Conservation (phyloP, 176 grass and related monocot species). For the Eleusine coracana region DNA sequence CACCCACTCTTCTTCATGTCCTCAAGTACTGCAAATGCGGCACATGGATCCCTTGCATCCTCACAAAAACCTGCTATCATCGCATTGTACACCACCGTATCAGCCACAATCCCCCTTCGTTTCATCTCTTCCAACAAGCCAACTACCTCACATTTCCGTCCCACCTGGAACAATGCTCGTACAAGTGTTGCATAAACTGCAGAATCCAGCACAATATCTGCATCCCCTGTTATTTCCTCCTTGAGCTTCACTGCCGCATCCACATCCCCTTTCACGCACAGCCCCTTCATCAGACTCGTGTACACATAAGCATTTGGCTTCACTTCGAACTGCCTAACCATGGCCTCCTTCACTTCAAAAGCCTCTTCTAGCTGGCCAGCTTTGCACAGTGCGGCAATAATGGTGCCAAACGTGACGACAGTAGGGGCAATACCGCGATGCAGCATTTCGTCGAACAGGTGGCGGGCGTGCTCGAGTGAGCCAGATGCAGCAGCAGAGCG, state of each 20-base stretch:
- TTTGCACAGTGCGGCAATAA: conserved; percentile 47
- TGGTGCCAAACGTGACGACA: conserved; percentile 55
- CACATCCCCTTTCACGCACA: conserved; percentile 51
- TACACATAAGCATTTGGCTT: conserved; percentile 57
- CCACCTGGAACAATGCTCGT: conserved; percentile 49
- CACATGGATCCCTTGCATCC: conserved; percentile 49
- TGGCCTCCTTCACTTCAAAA: conserved; percentile 52
- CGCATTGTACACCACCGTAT: conserved; percentile 58
- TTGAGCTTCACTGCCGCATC: conserved; percentile 56
- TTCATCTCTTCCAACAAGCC: conserved; percentile 74
- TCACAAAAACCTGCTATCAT: conserved; percentile 65
- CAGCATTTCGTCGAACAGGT: conserved; percentile 74
- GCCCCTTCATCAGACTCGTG: conserved; percentile 58
- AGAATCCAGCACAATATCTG: conserved; percentile 37
- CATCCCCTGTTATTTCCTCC: conserved; percentile 44
- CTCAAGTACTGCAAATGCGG: conserved; percentile 58
- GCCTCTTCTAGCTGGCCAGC: conserved; percentile 45
- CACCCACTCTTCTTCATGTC: conserved; percentile 59
- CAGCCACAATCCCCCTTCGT: conserved; percentile 39
- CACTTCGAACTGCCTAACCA: conserved; percentile 35
- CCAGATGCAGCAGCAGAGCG: conserved; percentile 5
- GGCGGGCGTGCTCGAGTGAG: conserved; percentile 27
- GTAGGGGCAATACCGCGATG: conserved; percentile 41
- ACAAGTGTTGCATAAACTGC: conserved; percentile 57
- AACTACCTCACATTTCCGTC: conserved; percentile 56